These are phyloP conservation scores for Podila horticola DNA, from an alignment of 192 early-diverging fungal genomes.

Conservation along the genomic window DNA sequence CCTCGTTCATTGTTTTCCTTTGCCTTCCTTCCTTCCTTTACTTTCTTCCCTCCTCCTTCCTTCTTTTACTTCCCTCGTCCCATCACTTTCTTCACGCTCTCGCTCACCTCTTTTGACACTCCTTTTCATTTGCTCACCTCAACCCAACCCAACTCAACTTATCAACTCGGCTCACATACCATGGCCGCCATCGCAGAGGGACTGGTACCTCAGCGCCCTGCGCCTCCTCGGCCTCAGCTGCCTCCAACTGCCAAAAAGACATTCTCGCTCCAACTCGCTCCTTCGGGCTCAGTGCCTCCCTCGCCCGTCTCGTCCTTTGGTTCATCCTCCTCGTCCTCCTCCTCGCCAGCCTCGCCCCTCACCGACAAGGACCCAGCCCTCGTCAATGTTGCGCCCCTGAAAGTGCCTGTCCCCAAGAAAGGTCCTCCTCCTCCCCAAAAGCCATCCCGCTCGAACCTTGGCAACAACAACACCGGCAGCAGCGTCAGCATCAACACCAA, in stretches of 20 bases:
- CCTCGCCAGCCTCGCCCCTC: not conserved
- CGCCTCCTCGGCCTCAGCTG: slow-evolving; percentile 2
- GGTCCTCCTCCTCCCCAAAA: slow-evolving; percentile 45
- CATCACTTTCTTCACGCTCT: not conserved
- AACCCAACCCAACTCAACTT: not conserved
- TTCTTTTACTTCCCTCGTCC: no score
- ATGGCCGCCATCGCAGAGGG: not conserved
- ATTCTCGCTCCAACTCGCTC: slow-evolving; percentile 34
- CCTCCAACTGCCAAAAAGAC: slow-evolving; percentile 14
- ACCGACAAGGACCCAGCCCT: slow-evolving; percentile 1
- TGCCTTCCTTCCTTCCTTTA: not conserved
- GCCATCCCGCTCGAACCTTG: slow-evolving; percentile 21
- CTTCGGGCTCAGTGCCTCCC: not conserved
- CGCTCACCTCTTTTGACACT: not conserved
- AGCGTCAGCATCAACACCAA: not conserved
- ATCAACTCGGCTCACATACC: not conserved
- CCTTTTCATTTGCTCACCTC: not conserved
- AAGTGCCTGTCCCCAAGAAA: slow-evolving; percentile 46
- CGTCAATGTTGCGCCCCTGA: not conserved
- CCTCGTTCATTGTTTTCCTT: not conserved
- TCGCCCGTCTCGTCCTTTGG: slow-evolving; percentile 2
- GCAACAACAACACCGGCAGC: not conserved
- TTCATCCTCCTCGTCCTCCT: slow-evolving; percentile 1
- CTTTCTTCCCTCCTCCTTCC: not conserved
- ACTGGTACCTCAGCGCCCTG: not conserved